phyloP scores from a whole-genome alignment of 305 asterid species.

The Stenogyne calaminthoides region DNA sequence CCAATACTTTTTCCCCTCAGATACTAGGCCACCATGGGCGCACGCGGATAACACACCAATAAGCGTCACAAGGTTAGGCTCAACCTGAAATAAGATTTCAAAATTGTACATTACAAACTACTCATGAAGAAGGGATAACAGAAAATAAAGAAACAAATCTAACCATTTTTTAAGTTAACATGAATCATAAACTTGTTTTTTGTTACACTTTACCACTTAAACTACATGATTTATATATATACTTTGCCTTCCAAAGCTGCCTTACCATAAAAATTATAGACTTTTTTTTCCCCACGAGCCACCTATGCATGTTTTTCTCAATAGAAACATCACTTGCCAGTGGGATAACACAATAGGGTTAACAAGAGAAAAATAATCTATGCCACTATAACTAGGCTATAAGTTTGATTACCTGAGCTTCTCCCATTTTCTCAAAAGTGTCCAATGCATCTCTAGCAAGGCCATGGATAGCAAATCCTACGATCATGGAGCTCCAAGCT shows the following conservation, averaged over 20 bases:
- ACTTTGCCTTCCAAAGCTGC: background rate
- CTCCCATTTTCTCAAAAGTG: slow-evolving; percentile 54
- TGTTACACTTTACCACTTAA: background rate
- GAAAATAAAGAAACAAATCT: background rate
- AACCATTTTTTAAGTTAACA: background rate
- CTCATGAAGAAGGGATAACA: slow-evolving; percentile 8
- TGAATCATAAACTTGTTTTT: background rate
- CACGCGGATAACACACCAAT: slow-evolving; percentile 72
- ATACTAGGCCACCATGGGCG: slow-evolving; percentile 65
- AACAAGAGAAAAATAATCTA: background rate
- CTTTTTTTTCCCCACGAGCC: background rate
- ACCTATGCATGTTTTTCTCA: background rate
- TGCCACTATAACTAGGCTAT: background rate
- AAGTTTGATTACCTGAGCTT: slow-evolving; percentile 53
- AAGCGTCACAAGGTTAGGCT: slow-evolving; percentile 67
- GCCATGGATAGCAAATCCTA: slow-evolving; percentile 62
- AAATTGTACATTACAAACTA: slow-evolving; percentile 14
- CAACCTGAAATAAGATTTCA: slow-evolving; percentile 47
- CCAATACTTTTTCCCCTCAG: slow-evolving; percentile 63
- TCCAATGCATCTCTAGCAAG: slow-evolving; percentile 56
- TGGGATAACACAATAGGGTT: background rate
- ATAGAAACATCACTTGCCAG: background rate
- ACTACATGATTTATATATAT: background rate
- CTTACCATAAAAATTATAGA: background rate
- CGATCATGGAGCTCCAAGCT: slow-evolving; percentile 83